Evolutionary conservation across 1,139 yeast species (phyloP).

Genomic region (Magnusiomyces tetraspermus): DNA sequence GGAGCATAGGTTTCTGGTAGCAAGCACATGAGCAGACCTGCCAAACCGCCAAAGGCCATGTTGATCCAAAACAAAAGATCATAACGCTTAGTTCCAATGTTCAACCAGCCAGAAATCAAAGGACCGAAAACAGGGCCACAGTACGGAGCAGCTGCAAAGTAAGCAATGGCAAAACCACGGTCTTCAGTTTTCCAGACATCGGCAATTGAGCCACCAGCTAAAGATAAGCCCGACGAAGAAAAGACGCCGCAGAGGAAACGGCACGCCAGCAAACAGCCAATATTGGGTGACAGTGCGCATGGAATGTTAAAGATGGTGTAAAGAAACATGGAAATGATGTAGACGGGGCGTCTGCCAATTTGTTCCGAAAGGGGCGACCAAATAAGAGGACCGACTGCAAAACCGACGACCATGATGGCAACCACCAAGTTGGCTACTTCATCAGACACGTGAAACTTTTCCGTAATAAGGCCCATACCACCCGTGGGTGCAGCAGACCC

Average conservation of each 20-base stretch:
- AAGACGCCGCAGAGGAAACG: constrained; percentile 83
- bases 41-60: constrained; percentile 81
- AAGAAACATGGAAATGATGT: constrained; percentile 61
- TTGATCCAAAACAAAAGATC: constrained; percentile 81
- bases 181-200: constrained; percentile 73
- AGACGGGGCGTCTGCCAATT: constrained; percentile 79
- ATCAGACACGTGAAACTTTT: constrained; percentile 54
- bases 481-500: constrained; percentile 90
- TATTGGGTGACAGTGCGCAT: constrained; percentile 77
- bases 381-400: constrained; percentile 74
- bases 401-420: constrained; percentile 83
- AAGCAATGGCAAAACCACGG: constrained; percentile 83
- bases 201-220: constrained; percentile 85
- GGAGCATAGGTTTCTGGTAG: constrained; percentile 92
- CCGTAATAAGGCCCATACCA: constrained; percentile 55
- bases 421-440: constrained; percentile 76
- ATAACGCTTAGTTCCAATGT: constrained; percentile 55
- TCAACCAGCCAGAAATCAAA: constrained; percentile 77
- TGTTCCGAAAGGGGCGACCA: constrained; percentile 90
- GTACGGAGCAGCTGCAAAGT: constrained; percentile 86
- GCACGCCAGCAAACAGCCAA: constrained; percentile 70
- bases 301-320: constrained; percentile 79
- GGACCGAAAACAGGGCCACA: constrained; percentile 91
- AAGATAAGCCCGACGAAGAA: constrained; percentile 71
- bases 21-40: constrained; percentile 54